Base-by-base conservation (phyloP, 2,329 filamentous ascomycete genomes). In the Claviceps citrina region DNA sequence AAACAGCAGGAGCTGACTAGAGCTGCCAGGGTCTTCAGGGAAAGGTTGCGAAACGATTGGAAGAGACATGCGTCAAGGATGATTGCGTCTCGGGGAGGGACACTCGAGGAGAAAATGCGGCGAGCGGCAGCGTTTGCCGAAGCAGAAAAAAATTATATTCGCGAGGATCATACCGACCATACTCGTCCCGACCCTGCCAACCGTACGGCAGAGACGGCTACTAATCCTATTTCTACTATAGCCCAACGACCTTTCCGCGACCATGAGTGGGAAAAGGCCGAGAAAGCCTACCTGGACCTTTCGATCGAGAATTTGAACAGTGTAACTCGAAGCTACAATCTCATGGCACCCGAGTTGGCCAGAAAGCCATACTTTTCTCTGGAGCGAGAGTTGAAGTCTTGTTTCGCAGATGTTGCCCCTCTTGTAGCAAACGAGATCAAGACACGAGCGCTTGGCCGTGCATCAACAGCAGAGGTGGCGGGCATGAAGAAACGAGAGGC, bases 361-460 rank as follows among this genome's bases (percentile, higher is more conserved):
- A 93, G 91, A 61, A 94, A 94, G 58, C 84, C 89, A 0, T 96
- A 96, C 58, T 86, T 85, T 54, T 78, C 70, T 2, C 73, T 96
- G 7, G 75, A 86, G 33, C 76, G 89, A 36, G 91, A 98, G 60
- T 68, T 96, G 13, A 70, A 69, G 24, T 68, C 73, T 3, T 95
- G 87, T 56, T 96, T 78, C 54, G 81, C 85, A 1, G 87, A 94
- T 44, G 79, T 93, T 1, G 89, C 89, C 6, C 85, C 85, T 0
- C 65, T 70, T 35, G 59, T 96, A 4, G 74, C 85, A 0, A 67
- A 70, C 2, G 78, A 78, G 45, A 91, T 96, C 44, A 70, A 71
- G 42, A 71, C 82, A 22, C 68, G 85, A 16, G 83, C 84, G 3
- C 55, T 61, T 0, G 53, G 58, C 33, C 63, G 67, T 38, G 64